Base-by-base conservation (phyloP, 352 stramenopile species). In the Phytophthora constricta region DNA sequence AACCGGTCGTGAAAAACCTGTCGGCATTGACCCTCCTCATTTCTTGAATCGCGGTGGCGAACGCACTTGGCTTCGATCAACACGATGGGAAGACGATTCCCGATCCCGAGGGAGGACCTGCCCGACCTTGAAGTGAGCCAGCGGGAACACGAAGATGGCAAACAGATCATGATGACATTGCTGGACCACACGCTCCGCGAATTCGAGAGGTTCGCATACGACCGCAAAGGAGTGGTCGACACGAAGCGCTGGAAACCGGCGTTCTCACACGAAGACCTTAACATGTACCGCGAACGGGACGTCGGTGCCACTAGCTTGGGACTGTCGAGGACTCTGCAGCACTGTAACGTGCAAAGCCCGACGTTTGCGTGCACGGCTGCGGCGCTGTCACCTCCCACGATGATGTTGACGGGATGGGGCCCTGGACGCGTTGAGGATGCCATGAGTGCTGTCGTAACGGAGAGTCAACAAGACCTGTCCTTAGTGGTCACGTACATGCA, bases 401-500 rank as follows among this genome's bases (percentile, higher is more conserved):
- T 80, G 39, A 65, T 77, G 61, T 20, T 84, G 14, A 78, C 72
- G 0, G 76, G 79, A 13, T 73, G 79, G 27, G 52, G 70, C 2
- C 70, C 74, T 17, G 79, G 79, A 20, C 70, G 63, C 4, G 59
- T 87, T 1, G 70, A 87, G 27, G 70, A 87, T 58, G 74, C 74
- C 11, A 81, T 87, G 76, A 74, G 81, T 23, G 75, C 76, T 5
- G 70, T 87, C 1, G 71, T 85, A 1, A 80, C 79, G n/a, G 62
- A 74, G 54, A 72, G 62, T 47, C 79, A 85, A 20, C 62, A 82
- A 27, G 76, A 85, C 37, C 59, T 87, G 28, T 68, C 79, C 52
- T 68, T 87, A 28, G 76, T 83, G 0, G 76, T 87, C 47, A 77
- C 72, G 11, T 85, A 81, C 56, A 78, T 87, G 63, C 74, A 87